Base-by-base conservation (phyloP, 192 early-diverging fungal species). In the Backusella circina region DNA sequence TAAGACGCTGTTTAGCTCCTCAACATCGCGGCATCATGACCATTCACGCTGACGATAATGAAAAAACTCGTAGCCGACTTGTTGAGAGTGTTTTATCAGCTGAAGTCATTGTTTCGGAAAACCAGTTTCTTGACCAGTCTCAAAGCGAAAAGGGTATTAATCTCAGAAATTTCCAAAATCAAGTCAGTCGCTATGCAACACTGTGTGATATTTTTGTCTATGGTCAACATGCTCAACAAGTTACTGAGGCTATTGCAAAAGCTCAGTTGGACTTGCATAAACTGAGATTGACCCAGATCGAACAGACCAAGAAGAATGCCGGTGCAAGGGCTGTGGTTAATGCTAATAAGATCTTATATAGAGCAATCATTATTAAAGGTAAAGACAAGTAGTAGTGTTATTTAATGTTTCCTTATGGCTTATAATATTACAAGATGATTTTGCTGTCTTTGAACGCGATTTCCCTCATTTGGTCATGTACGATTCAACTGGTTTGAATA, bases 111-210 rank as follows among this genome's bases (percentile, higher is more conserved):
- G 41, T 72, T 47, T 2, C 38, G 15, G n/a, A 51, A 10, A 66
- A 67, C 9, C 26, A 32, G 23, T 65, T 64, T 38, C 36, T 87
- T 5, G 68, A 76, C 73, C 36, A 84, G 84, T 82, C 71, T 38
- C 44, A 26, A 3, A 16, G 16, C 8, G 71, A 72, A 15, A 35
- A 41, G 12, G 81, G 79, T 21, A 82, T 88, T 69, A 86, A 86
- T 69, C 75, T 86, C 67, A 76, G 85, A 23, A 88, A 86, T 79
- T 86, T 84, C 50, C 83, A 84, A 50, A 84, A 84, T 41, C 84
- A 85, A 65, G 81, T 86, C 1, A 72, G 79, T 30, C 81, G 83
- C 18, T 85, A 84, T 64, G 86, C 83, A 16, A 82, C 85, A 10
- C 31, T 87, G 15, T 82, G 78, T 1, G 86, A 87, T 71, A 76